A percentile compares a stretch with the other conserved stretches of the same genome.
Evolutionary conservation across 768 basidiomycete genomes (phyloP).

Genomic region (Pleurotus platypus): DNA sequence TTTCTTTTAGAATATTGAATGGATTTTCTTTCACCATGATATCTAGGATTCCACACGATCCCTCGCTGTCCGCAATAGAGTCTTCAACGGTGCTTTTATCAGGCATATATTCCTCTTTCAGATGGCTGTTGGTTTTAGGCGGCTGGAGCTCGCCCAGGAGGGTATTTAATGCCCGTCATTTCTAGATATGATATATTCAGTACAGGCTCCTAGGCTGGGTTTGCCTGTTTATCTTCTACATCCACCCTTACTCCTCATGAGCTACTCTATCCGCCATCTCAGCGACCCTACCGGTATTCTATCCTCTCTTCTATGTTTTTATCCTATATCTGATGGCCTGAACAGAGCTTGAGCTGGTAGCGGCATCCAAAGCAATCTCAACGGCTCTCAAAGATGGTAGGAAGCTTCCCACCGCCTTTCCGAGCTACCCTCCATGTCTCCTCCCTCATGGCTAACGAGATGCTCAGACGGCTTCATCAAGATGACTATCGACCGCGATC

Average conservation of each 20-base stretch:
- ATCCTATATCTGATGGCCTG: not conserved
- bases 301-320: not conserved
- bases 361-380: not conserved
- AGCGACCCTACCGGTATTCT: not conserved
- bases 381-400: conserved; percentile 3
- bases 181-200: not conserved
- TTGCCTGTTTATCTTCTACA: not conserved
- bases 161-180: not conserved
- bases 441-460: not conserved
- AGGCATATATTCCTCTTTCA: conserved; percentile 2
- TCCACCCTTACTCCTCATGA: not conserved
- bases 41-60: too few relatives aligned
- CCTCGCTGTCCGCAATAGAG: too few relatives aligned
- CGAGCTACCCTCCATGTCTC: not conserved
- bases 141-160: not conserved
- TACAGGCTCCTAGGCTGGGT: too few relatives aligned
- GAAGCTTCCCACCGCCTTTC: not conserved
- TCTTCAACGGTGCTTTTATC: conserved; percentile 4
- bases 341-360: not conserved
- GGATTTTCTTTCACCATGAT: not conserved
- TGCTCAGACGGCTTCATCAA: not conserved
- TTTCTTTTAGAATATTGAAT: not conserved
- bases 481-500: conserved; percentile 3
- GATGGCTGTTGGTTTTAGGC: not conserved
- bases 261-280: conserved; percentile 4